Base-by-base conservation (phyloP, 2,329 filamentous ascomycete species). In the Arthrobotrys entomopaga region DNA sequence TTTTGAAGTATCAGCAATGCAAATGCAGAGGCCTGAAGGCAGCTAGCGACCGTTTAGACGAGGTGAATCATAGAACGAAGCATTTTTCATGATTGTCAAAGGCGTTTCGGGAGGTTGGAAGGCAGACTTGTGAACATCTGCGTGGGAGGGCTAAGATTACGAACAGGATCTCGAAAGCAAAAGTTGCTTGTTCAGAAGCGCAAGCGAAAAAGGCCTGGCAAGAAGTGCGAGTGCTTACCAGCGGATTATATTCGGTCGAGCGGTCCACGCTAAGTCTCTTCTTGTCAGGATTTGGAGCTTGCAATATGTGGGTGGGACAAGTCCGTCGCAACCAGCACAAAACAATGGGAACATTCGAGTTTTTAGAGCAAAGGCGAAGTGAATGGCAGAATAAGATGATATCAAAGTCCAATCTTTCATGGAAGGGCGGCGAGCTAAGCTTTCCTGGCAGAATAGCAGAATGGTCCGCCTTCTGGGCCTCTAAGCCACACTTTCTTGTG, bases 101-200 rank as follows among this genome's bases (percentile, higher is more conserved):
- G 63, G 70, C 70, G 60, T 57, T 64, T 53, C 57, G 63, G 69
- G 40, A 73, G 69, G 54, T 64, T 61, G 69, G 61, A 73, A 73
- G 69, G 69, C 69, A 73, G 69, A 73, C 52, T 73, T 54, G 65
- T 11, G 16, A 19, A 10, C 38, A 6, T 48, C 56, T 29, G 40
- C 22, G 38, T 46, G 46, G 20, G 46, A 50, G 56, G 15, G 22
- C 20, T 13, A 19, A 53, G 54, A 34, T 48, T 13, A 20, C 56
- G 57, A 43, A 46, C 53, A 72, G 58, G 58, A 60, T 72, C 60
- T 54, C 10, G 49, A 71, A 58, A 42, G 19, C 7, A 48, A 7
- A 34, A 7, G 29, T 34, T 34, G 29, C 29, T 34, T 34, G 26
- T 34, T 48, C 56, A 73, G 61, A 54, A 56, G 53, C 43, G 59